These are phyloP conservation scores for Casuarina equisetifolia DNA, from an alignment of 306 rosid genomes.

Conservation along the genomic window DNA sequence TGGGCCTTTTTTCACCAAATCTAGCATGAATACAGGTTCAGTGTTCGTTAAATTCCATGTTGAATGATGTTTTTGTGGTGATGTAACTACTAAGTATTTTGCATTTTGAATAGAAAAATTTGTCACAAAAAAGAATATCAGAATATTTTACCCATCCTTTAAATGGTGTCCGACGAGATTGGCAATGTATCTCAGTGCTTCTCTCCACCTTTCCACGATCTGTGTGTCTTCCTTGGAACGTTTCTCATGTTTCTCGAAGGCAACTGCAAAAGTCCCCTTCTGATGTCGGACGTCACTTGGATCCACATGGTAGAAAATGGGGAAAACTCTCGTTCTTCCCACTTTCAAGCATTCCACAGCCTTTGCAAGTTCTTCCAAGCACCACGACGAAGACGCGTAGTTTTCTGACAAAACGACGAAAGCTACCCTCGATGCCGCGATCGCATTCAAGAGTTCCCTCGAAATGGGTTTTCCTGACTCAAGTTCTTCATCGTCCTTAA, in stretches of 20 bases:
- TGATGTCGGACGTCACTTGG: too few species aligned
- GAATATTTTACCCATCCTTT: background rate
- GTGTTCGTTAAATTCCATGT: too few species aligned
- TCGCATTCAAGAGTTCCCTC: slow-evolving; percentile 9
- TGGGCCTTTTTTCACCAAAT: too few species aligned
- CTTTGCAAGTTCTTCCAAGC: background rate
- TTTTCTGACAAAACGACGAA: slow-evolving; percentile 11
- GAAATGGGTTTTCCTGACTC: background rate
- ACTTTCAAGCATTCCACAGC: background rate
- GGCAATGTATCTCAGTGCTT: background rate
- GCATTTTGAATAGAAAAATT: too few species aligned
- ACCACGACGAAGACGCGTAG: too few species aligned
- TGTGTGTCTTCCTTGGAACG: background rate
- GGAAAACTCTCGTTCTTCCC: background rate
- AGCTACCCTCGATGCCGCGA: slow-evolving; percentile 9
- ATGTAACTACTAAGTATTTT: too few species aligned
- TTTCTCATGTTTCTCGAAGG: background rate
- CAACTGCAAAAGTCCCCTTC: background rate
- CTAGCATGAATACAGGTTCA: too few species aligned
- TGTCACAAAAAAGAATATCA: background rate
- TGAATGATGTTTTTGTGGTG: too few species aligned
- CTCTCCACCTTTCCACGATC: background rate
- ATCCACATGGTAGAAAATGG: too few species aligned
- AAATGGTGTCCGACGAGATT: background rate
- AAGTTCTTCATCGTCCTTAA: background rate